These are phyloP conservation scores for Globisporangium polare DNA, from an alignment of 352 stramenopile species.

Conservation along the genomic window DNA sequence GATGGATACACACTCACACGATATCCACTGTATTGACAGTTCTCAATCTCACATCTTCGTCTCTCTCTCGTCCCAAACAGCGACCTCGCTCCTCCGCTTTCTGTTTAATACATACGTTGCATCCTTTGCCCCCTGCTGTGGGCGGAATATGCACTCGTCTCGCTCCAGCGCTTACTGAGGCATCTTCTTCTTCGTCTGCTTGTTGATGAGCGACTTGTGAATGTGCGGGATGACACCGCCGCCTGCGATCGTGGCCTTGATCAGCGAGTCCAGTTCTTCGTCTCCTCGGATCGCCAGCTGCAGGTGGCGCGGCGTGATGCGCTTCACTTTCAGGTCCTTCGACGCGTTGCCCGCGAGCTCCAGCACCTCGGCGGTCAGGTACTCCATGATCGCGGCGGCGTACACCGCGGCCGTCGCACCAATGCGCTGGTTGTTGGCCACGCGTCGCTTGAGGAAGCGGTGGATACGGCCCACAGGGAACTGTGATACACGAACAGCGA, in stretches of 20 bases:
- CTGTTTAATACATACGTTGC: conserved; percentile 17
- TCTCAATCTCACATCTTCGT: conserved; percentile 1
- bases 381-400: conserved; percentile 99
- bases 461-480: conserved; percentile 99
- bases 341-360: conserved; percentile 98
- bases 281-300: conserved; percentile 99
- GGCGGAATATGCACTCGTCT: not conserved
- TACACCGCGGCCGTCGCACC: conserved; percentile 99
- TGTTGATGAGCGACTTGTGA: conserved; percentile 99
- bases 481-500: conserved; percentile 34
- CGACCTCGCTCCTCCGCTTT: conserved; percentile 2
- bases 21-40: conserved; percentile 5
- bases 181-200: conserved; percentile 90
- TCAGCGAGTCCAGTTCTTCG: conserved; percentile 98
- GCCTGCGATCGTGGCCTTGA: conserved; percentile 99
- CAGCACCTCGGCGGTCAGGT: conserved; percentile 99
- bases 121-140: not conserved
- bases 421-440: conserved; percentile 98
- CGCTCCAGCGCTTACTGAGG: conserved; percentile 40
- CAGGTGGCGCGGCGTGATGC: conserved; percentile 98
- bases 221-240: conserved; percentile 99
- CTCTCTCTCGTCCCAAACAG: conserved; percentile 4
- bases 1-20: conserved; percentile 2
- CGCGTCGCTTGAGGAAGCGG: conserved; percentile 98
- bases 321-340: conserved; percentile 97